Conservation (phyloP, 2,329 filamentous ascomycete species). For the Lecanicillium sp. region DNA sequence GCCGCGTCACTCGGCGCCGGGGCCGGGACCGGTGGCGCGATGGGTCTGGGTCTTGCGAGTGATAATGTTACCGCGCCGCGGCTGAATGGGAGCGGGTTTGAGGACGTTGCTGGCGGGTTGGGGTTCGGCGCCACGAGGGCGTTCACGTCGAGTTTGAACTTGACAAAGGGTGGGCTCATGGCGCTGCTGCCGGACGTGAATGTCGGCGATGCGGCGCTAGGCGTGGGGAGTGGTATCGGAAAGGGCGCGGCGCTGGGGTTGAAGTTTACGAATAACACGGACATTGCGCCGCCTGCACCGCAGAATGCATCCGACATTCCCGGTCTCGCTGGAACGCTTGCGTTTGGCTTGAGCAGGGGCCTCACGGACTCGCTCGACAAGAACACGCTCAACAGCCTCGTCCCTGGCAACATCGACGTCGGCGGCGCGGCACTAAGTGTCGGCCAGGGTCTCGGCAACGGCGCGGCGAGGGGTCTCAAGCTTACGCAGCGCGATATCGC, state of each 20-base stretch:
- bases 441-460: conserved; percentile 15
- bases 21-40: conserved; percentile 20
- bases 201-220: conserved; percentile 5
- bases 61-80: conserved; percentile 14
- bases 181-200: conserved; percentile 11
- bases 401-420: conserved; percentile 3
- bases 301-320: conserved; percentile 4
- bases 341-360: conserved; percentile 10
- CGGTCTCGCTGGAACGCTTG: conserved; percentile 7
- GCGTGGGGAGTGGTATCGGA: conserved; percentile 8
- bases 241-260: conserved; percentile 8
- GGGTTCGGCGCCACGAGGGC: conserved; percentile 24
- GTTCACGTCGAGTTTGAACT: conserved; percentile 22
- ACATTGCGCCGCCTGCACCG: not conserved
- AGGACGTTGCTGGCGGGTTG: conserved; percentile 21
- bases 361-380: not conserved
- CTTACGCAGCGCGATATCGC: conserved; percentile 9
- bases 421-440: conserved; percentile 15
- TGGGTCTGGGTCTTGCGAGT: conserved; percentile 19
- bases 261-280: not conserved
- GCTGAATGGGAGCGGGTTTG: conserved; percentile 18
- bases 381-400: not conserved
- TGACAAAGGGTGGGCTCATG: conserved; percentile 1
- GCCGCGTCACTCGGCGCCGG: conserved; percentile 20
- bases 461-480: conserved; percentile 16